Base-by-base conservation (phyloP, 192 early-diverging fungal genomes). In the Coemansia biformis region DNA sequence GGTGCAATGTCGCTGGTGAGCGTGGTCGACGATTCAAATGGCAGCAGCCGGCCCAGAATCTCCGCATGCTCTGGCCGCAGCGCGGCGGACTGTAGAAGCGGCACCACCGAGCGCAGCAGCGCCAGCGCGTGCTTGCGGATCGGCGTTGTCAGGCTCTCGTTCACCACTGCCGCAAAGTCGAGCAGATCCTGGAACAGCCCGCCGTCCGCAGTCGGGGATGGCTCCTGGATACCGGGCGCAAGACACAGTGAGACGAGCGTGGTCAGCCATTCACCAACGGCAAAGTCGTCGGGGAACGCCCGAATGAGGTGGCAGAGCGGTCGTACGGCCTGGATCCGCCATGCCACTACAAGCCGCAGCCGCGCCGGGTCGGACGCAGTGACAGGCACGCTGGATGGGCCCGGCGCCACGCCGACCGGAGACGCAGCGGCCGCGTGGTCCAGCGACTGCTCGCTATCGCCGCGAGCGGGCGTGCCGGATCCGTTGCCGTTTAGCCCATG, bases 241-340 rank as follows among this genome's bases (percentile, higher is more conserved):
- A 65, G 49, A 24, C 62, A 56, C 18, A 72, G 37, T 0, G 69
- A 52, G 10, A 72, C 58, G 13, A 72, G 42, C 3, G 69, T 61
- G 19, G 48, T 59, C 8, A 72, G 69, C 69, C 69, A 72, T 8
- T 72, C 62, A 32, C 56, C 41, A 6, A 52, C 62, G 3, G 39
- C 61, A 52, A 72, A 61, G 28, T 72, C 62, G 13, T 72, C 69
- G 0, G 69, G 69, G n/a, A 43, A 60, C 43, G n/a, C 34, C 8
- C 69, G 69, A 41, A 72, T 40, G 16, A 72, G 28, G 2, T 29
- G 42, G 23, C 62, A 64, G 34, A 72, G 33, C 14, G 69, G 62
- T 31, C 51, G 61, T 1, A 60, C 37, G 2, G 46, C 53, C 15
- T 65, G 61, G 2, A 72, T 35, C n/a, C 62, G 48, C 57, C 69